Evolutionary conservation across 176 grass and related monocot species (phyloP).

Genomic region (Chloris gayana): DNA sequence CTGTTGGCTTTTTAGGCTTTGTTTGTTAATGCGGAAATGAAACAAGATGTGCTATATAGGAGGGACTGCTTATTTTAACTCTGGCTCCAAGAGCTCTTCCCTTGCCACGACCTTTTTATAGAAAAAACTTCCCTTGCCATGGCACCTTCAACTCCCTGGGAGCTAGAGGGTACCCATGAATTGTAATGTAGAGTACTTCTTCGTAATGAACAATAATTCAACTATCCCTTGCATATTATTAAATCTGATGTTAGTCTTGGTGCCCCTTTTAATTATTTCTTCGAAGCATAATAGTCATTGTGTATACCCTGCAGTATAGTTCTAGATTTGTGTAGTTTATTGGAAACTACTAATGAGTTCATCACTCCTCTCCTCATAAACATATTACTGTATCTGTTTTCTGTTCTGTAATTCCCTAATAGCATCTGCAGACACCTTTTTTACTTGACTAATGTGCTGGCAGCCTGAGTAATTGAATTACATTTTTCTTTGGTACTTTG

Average conservation of each 20-base stretch:
- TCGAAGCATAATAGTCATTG: background rate
- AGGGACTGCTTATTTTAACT: too few relatives aligned
- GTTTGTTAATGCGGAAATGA: too few relatives aligned
- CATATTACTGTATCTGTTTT: background rate
- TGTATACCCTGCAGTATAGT: background rate
- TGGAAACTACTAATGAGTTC: background rate
- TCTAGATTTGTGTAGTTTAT: background rate
- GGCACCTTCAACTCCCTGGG: too few relatives aligned
- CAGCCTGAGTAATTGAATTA: conserved; percentile 1
- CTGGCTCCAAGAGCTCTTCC: too few relatives aligned
- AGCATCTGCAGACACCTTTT: background rate
- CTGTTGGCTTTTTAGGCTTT: too few relatives aligned
- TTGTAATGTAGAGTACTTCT: background rate
- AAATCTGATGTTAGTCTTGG: background rate
- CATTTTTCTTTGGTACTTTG: conserved; percentile 10
- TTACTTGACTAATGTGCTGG: background rate
- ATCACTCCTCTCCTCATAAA: background rate
- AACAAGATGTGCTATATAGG: too few relatives aligned
- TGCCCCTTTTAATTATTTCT: background rate
- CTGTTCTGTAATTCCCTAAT: conserved; percentile 10
- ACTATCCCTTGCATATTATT: background rate
- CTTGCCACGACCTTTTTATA: too few relatives aligned
- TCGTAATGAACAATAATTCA: background rate
- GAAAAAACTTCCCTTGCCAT: too few relatives aligned
- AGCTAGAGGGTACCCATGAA: background rate